Percentiles rank a stretch among this genome's conserved stretches.
Conservation (phyloP, 192 early-diverging fungal species). For the Jimgerdemannia lactiflua region DNA sequence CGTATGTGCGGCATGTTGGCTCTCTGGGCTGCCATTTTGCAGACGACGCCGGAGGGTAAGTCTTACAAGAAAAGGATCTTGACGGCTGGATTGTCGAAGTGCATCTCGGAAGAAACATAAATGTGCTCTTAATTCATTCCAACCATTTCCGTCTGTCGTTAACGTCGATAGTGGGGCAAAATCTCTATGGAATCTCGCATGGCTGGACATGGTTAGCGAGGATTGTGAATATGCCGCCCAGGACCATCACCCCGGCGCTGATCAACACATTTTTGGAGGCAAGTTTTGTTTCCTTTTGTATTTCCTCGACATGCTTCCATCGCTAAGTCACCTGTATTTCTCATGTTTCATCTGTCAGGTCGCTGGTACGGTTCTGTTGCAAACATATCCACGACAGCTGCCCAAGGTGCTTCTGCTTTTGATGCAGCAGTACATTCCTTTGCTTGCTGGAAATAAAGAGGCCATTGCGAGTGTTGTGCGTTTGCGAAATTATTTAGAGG, state of each 20-base stretch:
- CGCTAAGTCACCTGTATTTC: too few species aligned
- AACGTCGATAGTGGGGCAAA: conserved; percentile 27
- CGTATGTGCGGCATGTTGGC: conserved; percentile 65
- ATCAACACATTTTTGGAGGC: conserved; percentile 59
- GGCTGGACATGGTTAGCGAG: conserved; percentile 75
- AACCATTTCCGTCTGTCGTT: background rate
- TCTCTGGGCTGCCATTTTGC: conserved; percentile 67
- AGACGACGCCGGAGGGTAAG: conserved; percentile 45
- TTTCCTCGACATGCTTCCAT: too few species aligned
- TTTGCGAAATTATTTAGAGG: too few species aligned
- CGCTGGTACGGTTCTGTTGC: too few species aligned
- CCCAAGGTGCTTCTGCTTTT: too few species aligned
- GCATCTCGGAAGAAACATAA: background rate
- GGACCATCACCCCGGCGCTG: conserved; percentile 61
- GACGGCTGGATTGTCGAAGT: background rate
- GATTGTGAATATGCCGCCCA: conserved; percentile 63
- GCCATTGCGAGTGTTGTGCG: too few species aligned
- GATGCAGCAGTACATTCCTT: too few species aligned
- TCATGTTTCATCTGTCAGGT: too few species aligned
- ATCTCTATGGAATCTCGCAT: conserved; percentile 49
- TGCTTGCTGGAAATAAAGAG: too few species aligned
- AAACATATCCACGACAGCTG: too few species aligned
- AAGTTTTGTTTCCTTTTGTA: conserved; percentile 1
- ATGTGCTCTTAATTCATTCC: background rate
- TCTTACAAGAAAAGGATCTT: background rate